Percentiles rank a stretch among this genome's conserved stretches.
These are phyloP conservation scores for Allomyces javanicus DNA, from an alignment of 192 early-diverging fungal species.

Conservation along the genomic window DNA sequence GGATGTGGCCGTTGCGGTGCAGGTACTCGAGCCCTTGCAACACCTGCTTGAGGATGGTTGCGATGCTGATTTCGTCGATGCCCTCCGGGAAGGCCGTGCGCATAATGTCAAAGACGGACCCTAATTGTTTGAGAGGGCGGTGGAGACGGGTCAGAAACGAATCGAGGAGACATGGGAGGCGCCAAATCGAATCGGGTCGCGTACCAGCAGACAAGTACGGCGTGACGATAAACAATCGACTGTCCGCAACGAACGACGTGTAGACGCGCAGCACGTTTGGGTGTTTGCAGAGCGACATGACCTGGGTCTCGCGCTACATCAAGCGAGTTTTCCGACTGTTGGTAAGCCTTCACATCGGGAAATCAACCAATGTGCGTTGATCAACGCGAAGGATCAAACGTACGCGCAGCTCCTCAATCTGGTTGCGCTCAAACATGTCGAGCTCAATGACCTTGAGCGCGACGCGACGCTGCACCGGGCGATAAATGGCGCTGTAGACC, in stretches of 20 bases:
- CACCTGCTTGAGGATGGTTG: conserved; percentile 59
- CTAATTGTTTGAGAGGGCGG: conserved; percentile 11
- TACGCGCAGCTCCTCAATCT: conserved; percentile 76
- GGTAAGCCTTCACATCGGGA: neutral
- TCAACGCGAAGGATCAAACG: conserved; percentile 3
- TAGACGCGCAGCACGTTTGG: conserved; percentile 63
- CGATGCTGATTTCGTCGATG: conserved; percentile 58
- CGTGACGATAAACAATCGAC: conserved; percentile 66
- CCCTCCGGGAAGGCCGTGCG: conserved; percentile 64
- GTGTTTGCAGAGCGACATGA: conserved; percentile 75
- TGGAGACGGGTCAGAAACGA: neutral
- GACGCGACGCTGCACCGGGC: conserved; percentile 41
- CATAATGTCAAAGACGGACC: conserved; percentile 77
- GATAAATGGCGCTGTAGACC: conserved; percentile 61
- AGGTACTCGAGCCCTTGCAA: conserved; percentile 43
- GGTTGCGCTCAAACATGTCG: conserved; percentile 75
- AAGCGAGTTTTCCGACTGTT: neutral
- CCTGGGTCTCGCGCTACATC: conserved; percentile 55
- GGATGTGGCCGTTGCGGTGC: conserved; percentile 45
- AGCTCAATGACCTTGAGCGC: conserved; percentile 75
- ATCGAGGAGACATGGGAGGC: neutral
- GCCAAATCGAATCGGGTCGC: conserved; percentile 3
- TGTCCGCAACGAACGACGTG: conserved; percentile 62
- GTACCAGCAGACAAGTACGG: conserved; percentile 50
- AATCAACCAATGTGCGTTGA: conserved; percentile 1